Evolutionary conservation across 192 early-diverging fungal species (phyloP).

Genomic region (Umbelopsis sp.): DNA sequence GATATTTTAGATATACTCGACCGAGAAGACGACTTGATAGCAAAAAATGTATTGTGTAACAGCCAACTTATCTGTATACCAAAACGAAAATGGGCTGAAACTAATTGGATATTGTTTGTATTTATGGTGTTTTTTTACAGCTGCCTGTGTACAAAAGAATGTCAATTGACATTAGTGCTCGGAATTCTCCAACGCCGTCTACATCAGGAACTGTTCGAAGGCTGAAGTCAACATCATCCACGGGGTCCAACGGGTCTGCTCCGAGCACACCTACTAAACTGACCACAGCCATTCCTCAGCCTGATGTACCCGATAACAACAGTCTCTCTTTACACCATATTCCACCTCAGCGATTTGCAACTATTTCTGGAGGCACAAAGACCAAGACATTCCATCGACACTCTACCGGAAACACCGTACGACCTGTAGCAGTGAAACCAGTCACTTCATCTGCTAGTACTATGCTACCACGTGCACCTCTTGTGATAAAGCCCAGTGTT

Average conservation of each 20-base stretch:
- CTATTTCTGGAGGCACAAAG: slow-evolving; percentile 4
- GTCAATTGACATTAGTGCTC: slow-evolving; percentile 16
- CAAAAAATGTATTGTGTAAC: slow-evolving; percentile 20
- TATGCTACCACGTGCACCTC: slow-evolving; percentile 18
- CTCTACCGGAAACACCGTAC: background rate
- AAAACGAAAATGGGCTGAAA: background rate
- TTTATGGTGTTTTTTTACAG: background rate
- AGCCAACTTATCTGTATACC: background rate
- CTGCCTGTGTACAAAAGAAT: slow-evolving; percentile 13
- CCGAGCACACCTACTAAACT: slow-evolving; percentile 22
- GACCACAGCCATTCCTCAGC: background rate
- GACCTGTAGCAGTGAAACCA: background rate
- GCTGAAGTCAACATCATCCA: slow-evolving; percentile 13
- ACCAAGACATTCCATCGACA: slow-evolving; percentile 7
- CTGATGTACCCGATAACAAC: slow-evolving; percentile 8
- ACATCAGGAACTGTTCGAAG: slow-evolving; percentile 17
- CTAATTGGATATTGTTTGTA: background rate
- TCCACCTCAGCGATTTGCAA: background rate
- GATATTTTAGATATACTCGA: slow-evolving; percentile 28
- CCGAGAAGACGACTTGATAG: slow-evolving; percentile 23
- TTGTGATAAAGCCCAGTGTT: background rate
- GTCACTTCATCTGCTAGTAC: slow-evolving; percentile 3
- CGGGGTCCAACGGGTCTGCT: slow-evolving; percentile 19
- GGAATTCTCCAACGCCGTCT: slow-evolving; percentile 19
- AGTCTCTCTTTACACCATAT: background rate